Evolutionary conservation across 495 filamentous ascomycete genomes (phyloP), one percentile per base, ranked within the genome.

Genomic region (Cercophora newfieldiana): DNA sequence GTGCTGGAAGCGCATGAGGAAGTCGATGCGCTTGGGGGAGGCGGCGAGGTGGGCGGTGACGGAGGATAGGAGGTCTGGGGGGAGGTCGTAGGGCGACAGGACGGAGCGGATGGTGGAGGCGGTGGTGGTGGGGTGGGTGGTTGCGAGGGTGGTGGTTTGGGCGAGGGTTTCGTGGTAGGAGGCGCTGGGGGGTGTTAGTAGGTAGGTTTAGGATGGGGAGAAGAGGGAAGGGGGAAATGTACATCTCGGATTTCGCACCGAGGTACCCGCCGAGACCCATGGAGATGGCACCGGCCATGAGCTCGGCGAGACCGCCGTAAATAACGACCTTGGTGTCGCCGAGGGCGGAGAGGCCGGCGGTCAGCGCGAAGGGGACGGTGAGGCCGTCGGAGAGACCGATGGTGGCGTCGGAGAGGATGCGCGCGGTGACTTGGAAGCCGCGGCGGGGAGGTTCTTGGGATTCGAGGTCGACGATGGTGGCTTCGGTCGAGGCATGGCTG

Each of bases 261-360:
- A 61, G 47, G 26, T 84, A 90, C 5, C 84, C 88, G 31, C 88
- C 88, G 0, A 90, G 75, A 0, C 88, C 88, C 88, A 90, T 90
- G 5, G 82, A 86, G 48, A 90, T 86, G 24, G 82, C 77, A 50
- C 88, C 88, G 22, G 83, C 81, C 66, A 88, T 84, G 19, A 90
- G 76, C 75, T 90, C 88, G 1, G 88, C 88, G n/a, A 89, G 77
- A 2, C 88, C 88, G 18, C 84, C 88, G 61, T 85, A 80, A 55
- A 90, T 82, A 63, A 90, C 88, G 28, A 89, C 75, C 47, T 80
- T 78, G 5, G 86, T 80, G 59, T 82, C 79, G 64, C 86, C 86
- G 24, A 88, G 74, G 31, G 76, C 85, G 3, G 81, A 82, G 14
- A 88, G 65, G 5, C 86, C 86, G 1, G 86, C 85, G 0, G 86